These are phyloP conservation scores for Backusella morwellensis DNA, from an alignment of 192 early-diverging fungal genomes.

Conservation along the genomic window DNA sequence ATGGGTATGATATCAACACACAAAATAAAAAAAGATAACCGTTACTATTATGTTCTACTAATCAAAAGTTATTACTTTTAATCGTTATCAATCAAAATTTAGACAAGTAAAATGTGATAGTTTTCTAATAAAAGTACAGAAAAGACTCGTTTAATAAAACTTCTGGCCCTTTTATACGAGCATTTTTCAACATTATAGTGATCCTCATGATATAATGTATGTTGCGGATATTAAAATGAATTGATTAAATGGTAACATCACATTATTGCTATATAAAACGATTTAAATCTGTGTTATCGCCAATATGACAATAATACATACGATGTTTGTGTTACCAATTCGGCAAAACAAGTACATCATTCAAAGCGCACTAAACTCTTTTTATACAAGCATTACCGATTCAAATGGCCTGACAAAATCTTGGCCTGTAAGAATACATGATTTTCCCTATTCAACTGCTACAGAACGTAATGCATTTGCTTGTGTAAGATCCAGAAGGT, in stretches of 20 bases:
- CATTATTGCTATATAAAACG: constrained; percentile 2
- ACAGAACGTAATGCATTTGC: constrained; percentile 4
- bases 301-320: constrained; percentile 7
- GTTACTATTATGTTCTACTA: background rate
- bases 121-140: constrained; percentile 8
- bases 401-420: constrained; percentile 9
- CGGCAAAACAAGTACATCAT: constrained; percentile 7
- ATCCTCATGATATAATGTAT: constrained; percentile 2
- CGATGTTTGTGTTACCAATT: background rate
- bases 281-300: background rate
- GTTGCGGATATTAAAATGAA: background rate
- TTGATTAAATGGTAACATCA: constrained; percentile 9
- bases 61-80: background rate
- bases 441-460: background rate
- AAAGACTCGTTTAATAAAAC: background rate
- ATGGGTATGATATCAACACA: background rate
- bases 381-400: background rate
- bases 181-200: background rate
- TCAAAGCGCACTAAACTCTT: background rate
- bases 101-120: constrained; percentile 1
- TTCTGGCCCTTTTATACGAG: constrained; percentile 6
- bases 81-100: background rate
- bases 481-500: constrained; percentile 9
- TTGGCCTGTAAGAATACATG: background rate
- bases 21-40: background rate